Percentiles rank a stretch among this genome's conserved stretches.
These are phyloP conservation scores for Mentha longifolia DNA, from an alignment of 257 asterid species.

Conservation along the genomic window DNA sequence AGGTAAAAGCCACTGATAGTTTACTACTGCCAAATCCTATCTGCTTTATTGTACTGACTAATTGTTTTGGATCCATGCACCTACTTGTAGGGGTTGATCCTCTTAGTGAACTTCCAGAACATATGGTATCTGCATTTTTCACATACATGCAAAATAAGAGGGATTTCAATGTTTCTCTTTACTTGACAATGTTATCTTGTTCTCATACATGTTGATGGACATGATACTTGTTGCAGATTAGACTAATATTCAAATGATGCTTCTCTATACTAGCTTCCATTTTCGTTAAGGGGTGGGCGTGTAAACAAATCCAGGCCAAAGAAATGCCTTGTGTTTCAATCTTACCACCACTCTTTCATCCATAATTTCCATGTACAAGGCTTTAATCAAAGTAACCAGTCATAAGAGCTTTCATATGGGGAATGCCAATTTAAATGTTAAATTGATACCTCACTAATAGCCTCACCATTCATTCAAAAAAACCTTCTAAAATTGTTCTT, in stretches of 20 bases:
- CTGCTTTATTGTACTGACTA: constrained; percentile 26
- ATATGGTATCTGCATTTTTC: constrained; percentile 1
- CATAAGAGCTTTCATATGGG: background rate
- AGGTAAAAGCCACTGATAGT: constrained; percentile 55
- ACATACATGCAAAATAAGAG: constrained; percentile 12
- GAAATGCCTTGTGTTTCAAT: background rate
- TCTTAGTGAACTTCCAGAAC: constrained; percentile 1
- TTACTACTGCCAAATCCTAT: background rate
- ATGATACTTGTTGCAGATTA: background rate
- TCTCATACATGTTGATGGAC: background rate
- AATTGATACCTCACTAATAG: background rate
- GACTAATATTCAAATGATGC: background rate
- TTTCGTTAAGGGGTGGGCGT: background rate
- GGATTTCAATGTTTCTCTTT: background rate
- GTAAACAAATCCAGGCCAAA: background rate
- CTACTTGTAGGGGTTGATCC: background rate
- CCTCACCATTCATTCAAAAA: background rate
- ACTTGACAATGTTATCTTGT: background rate
- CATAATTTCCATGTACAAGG: background rate
- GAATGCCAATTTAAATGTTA: background rate
- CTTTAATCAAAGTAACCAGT: background rate
- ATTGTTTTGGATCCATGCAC: background rate
- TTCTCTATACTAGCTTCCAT: background rate
- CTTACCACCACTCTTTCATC: background rate
- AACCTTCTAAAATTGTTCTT: background rate